Evolutionary conservation across 2,329 filamentous ascomycete genomes (phyloP).

Genomic region (Aspergillus tamarii): DNA sequence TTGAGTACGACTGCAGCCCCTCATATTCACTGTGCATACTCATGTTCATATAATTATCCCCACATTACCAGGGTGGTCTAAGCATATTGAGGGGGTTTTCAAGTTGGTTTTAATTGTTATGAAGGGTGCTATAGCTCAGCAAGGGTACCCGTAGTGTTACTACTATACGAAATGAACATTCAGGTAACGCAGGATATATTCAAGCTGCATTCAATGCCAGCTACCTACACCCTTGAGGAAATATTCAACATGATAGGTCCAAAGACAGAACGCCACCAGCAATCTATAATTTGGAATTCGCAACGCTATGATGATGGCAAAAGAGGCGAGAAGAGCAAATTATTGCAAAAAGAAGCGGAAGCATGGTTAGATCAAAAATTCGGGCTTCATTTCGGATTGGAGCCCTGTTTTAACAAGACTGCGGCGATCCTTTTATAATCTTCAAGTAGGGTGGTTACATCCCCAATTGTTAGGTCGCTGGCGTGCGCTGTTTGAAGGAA

Average conservation of each 20-base stretch:
- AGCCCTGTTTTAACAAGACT: constrained; percentile 58
- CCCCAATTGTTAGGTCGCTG: constrained; percentile 71
- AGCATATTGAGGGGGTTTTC: neutral
- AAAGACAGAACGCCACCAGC: constrained; percentile 25
- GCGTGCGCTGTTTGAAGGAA: constrained; percentile 75
- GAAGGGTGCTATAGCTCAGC: neutral
- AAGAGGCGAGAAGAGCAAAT: neutral
- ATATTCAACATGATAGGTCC: constrained; percentile 3
- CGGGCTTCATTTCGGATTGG: constrained; percentile 19
- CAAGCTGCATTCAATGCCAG: constrained; percentile 17
- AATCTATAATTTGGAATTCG: constrained; percentile 10
- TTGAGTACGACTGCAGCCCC: neutral
- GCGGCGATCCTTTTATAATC: constrained; percentile 75
- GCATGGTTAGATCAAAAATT: neutral
- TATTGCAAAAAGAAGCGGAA: neutral
- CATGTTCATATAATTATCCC: neutral
- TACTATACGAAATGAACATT: neutral
- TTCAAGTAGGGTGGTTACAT: constrained; percentile 70
- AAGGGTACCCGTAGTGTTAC: neutral
- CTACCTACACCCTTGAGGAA: constrained; percentile 6
- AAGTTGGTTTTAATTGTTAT: neutral
- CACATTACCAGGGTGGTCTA: neutral
- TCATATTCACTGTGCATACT: constrained; percentile 2
- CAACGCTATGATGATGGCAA: neutral
- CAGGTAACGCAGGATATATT: neutral